These are phyloP conservation scores for Neurospora sp. DNA, from an alignment of 495 filamentous ascomycete genomes.

Conservation along the genomic window DNA sequence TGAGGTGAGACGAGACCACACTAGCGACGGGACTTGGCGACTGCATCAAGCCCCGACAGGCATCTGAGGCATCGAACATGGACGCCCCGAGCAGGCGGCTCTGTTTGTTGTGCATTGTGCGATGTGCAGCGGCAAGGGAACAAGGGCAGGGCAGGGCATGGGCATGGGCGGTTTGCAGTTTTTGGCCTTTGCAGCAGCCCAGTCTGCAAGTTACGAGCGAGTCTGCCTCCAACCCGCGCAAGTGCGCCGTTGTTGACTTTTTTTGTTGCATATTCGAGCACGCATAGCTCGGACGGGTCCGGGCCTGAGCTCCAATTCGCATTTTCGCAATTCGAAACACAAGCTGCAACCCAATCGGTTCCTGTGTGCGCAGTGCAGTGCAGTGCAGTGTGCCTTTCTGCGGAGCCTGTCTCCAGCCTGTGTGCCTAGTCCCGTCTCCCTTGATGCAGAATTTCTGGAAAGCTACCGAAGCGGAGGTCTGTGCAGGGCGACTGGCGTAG, in stretches of 20 bases:
- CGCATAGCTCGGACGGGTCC: neutral
- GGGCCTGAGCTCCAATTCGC: neutral
- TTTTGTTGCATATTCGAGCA: neutral
- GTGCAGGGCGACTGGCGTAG: too few relatives aligned
- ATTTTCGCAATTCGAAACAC: neutral
- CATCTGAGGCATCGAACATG: neutral
- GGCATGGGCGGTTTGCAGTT: neutral
- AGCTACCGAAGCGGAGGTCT: too few relatives aligned
- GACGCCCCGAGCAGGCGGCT: neutral
- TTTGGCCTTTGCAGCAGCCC: neutral
- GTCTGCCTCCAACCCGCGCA: neutral
- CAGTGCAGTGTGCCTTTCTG: neutral
- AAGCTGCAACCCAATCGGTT: neutral
- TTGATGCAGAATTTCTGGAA: neutral
- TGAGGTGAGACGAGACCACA: neutral
- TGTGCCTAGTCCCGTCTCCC: neutral
- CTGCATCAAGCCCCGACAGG: neutral
- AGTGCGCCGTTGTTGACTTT: neutral
- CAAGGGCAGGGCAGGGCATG: neutral
- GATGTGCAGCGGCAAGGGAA: neutral
- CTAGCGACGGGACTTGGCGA: neutral
- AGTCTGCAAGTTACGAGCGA: neutral
- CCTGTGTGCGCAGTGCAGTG: neutral
- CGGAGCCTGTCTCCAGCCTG: neutral
- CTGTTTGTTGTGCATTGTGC: neutral